Evolutionary conservation across 257 asterid genomes (phyloP).

Genomic region (Plectranthus barbatus): DNA sequence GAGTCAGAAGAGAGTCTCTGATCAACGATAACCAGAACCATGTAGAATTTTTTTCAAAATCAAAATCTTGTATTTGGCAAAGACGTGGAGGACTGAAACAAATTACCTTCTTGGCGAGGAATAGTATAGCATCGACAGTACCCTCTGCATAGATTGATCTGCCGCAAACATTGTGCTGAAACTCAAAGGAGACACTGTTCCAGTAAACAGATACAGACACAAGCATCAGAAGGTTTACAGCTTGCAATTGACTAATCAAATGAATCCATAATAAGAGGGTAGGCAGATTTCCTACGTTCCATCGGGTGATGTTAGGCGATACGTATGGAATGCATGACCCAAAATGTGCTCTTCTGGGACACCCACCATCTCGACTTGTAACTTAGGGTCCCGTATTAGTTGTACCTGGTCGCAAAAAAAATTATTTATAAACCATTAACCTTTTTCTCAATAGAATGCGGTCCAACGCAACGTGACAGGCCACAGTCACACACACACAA

Average conservation of each 20-base stretch:
- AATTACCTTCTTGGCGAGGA: constrained; percentile 78
- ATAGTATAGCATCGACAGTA: constrained; percentile 85
- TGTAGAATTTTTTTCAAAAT: not conserved
- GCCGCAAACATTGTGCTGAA: constrained; percentile 95
- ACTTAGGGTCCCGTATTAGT: constrained; percentile 64
- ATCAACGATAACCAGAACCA: not conserved
- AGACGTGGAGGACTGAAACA: not conserved
- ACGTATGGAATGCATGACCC: constrained; percentile 96
- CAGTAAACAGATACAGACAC: constrained; percentile 3
- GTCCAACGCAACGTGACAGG: not conserved
- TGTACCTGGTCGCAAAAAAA: constrained; percentile 40
- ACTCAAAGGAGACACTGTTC: constrained; percentile 78
- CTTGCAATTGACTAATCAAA: not conserved
- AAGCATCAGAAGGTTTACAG: constrained; percentile 1
- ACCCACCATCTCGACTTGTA: constrained; percentile 84
- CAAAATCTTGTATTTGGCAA: not conserved
- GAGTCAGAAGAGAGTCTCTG: not conserved
- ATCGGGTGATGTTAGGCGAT: constrained; percentile 82
- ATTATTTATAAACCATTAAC: not conserved
- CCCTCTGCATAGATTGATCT: constrained; percentile 98
- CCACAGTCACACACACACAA: not conserved
- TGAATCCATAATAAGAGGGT: not conserved
- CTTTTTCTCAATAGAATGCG: not conserved
- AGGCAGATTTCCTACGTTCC: constrained; percentile 46
- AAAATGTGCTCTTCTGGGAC: constrained; percentile 80